Evolutionary conservation across 1,139 yeast genomes (phyloP).

Genomic region (Magnusiomyces paraingens): DNA sequence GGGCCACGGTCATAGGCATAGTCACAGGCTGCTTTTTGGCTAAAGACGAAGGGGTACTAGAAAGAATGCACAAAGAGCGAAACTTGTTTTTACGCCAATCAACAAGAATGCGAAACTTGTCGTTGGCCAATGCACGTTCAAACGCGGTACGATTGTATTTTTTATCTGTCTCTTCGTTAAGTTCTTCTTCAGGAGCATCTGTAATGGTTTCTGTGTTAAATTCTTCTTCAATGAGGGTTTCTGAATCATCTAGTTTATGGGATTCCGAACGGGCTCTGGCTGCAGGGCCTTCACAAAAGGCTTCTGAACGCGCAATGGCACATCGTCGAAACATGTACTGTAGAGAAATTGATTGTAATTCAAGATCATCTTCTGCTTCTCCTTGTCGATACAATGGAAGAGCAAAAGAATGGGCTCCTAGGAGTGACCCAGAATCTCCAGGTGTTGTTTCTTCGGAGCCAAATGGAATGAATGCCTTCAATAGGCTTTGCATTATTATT

Average conservation of each 20-base stretch:
- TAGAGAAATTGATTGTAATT: conserved; percentile 52
- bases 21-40: conserved; percentile 27
- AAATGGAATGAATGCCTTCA: conserved; percentile 11
- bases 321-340: conserved; percentile 51
- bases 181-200: background rate
- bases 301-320: conserved; percentile 40
- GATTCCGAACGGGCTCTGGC: background rate
- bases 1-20: no score
- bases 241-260: background rate
- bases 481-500: conserved; percentile 11
- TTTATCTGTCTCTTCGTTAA: conserved; percentile 19
- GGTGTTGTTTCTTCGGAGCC: background rate
- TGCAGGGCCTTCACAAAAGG: conserved; percentile 23
- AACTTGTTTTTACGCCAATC: conserved; percentile 63
- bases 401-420: background rate
- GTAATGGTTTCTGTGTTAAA: background rate
- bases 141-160: conserved; percentile 47
- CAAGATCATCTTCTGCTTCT: conserved; percentile 47
- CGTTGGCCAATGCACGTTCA: conserved; percentile 37
- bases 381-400: conserved; percentile 48
- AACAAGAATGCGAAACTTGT: conserved; percentile 55
- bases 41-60: conserved; percentile 39
- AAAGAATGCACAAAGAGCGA: conserved; percentile 50
- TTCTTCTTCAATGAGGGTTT: background rate
- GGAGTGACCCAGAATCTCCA: background rate